Evolutionary conservation across 108 stramenopile species (phyloP).

Genomic region (Conticribra guillardii): DNA sequence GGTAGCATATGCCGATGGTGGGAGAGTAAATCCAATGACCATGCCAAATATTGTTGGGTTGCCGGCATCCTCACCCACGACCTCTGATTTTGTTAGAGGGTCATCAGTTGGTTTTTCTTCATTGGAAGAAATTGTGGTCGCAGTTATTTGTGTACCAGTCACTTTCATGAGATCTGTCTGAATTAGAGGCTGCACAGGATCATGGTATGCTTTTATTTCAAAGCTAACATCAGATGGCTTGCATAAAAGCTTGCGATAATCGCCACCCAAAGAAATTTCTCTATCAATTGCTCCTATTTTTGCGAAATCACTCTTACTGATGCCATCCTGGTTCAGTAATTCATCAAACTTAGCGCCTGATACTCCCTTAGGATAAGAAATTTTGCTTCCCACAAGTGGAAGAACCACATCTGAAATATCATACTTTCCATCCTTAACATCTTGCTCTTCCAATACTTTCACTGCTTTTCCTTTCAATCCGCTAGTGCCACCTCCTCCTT

Average conservation of each 20-base stretch:
- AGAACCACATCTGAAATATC: slow-evolving; percentile 83
- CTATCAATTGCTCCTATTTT: slow-evolving; percentile 51
- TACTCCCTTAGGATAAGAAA: slow-evolving; percentile 61
- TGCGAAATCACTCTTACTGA: slow-evolving; percentile 53
- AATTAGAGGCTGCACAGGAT: slow-evolving; percentile 78
- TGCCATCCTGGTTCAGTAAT: slow-evolving; percentile 56
- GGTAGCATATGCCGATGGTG: slow-evolving; percentile 91
- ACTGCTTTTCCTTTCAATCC: slow-evolving; percentile 59
- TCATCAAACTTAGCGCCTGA: slow-evolving; percentile 56
- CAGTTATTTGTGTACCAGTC: slow-evolving; percentile 36
- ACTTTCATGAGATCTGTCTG: slow-evolving; percentile 87
- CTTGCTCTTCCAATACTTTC: slow-evolving; percentile 65
- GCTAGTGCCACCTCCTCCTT: slow-evolving; percentile 48
- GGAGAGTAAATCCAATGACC: slow-evolving; percentile 85
- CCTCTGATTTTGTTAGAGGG: background rate
- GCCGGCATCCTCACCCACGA: slow-evolving; percentile 7
- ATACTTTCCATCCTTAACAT: slow-evolving; percentile 58
- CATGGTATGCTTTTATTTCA: slow-evolving; percentile 66
- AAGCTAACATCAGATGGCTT: slow-evolving; percentile 71
- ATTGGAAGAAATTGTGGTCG: slow-evolving; percentile 3
- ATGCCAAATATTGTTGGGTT: slow-evolving; percentile 60
- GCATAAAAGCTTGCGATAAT: slow-evolving; percentile 85
- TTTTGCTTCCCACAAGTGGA: slow-evolving; percentile 81
- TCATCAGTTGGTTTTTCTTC: slow-evolving; percentile 1
- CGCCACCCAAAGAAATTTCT: slow-evolving; percentile 72